Evolutionary conservation across 768 basidiomycete genomes (phyloP), one percentile per base, ranked within the genome.

Genomic region (Scleroderma citrinum): DNA sequence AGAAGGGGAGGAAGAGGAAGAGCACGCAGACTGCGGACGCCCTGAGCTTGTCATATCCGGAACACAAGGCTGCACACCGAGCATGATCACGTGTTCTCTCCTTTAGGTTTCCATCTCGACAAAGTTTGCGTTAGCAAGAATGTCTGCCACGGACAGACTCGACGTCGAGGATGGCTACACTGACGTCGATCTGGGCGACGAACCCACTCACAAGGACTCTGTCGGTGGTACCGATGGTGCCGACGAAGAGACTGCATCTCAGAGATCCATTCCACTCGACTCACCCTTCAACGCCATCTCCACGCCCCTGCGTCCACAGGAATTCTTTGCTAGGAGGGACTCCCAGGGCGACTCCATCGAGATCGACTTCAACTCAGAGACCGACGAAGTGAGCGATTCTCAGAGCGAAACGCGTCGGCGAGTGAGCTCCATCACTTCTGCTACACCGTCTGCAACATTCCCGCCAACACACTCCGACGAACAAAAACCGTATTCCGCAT

Each of bases 221-320:
- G n/a, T n/a, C 48, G 76, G 75, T 58, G 76, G 79, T 54, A 74
- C 71, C 49, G 85, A 85, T 54, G 5, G 5, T 29, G 26, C 26
- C 26, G 26, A 29, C 26, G 80, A 75, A 49, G 88, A 90, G 59
- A 88, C 85, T 5, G 86, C 88, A 14, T 88, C 86, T 8, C 84
- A 87, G 58, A 80, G 76, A 35, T 90, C 88, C 1, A 85, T 90
- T 44, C 77, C 86, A 20, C 79, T 90, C 36, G 82, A 81, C 26
- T 87, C 86, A 3, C 76, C 84, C 7, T 76, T 76, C 5, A 68
- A 71, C 45, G 71, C 69, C 17, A 41, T 52, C 31, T 35, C 43
- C 46, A 51, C 56, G 20, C 46, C 66, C 34, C 32, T 59, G 37
- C 47, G 51, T 56, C 34, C 58, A 10, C 60, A 64, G 50, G 48